These are phyloP conservation scores for Termitomyces bulborhizus DNA, from an alignment of 768 basidiomycete species.

Conservation along the genomic window DNA sequence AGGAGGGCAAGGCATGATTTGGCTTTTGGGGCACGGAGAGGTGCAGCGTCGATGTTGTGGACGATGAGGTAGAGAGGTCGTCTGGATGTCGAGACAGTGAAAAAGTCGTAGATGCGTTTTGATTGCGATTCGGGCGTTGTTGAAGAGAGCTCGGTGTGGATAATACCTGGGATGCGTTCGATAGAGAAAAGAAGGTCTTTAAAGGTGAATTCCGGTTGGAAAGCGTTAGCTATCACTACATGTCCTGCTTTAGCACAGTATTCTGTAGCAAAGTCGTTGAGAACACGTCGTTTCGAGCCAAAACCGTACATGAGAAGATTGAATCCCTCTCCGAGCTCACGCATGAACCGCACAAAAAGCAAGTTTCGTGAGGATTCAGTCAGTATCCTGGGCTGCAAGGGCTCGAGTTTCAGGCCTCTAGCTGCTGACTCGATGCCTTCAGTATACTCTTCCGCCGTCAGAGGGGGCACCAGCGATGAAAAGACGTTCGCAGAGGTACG, in stretches of 20 bases:
- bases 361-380: conserved; percentile 24
- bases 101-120: conserved; percentile 59
- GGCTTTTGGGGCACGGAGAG: conserved; percentile 58
- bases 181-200: conserved; percentile 65
- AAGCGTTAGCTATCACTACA: conserved; percentile 75
- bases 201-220: conserved; percentile 60
- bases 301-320: conserved; percentile 85
- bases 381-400: conserved; percentile 28
- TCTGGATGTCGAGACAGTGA: conserved; percentile 29
- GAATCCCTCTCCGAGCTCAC: conserved; percentile 79
- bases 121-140: conserved; percentile 55
- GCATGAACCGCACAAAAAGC: conserved; percentile 54
- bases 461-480: conserved; percentile 65
- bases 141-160: conserved; percentile 26
- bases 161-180: conserved; percentile 41
- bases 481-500: conserved; percentile 79
- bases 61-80: conserved; percentile 61
- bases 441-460: conserved; percentile 59
- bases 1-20: conserved; percentile 67
- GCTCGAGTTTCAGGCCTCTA: conserved; percentile 18
- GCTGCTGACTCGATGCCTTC: conserved; percentile 29
- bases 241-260: conserved; percentile 55
- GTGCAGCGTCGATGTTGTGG: conserved; percentile 82
- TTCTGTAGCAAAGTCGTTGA: conserved; percentile 69
- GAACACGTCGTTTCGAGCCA: conserved; percentile 75